phyloP scores from a whole-genome alignment of 495 filamentous ascomycete genomes.

The Xylaria castorea region DNA sequence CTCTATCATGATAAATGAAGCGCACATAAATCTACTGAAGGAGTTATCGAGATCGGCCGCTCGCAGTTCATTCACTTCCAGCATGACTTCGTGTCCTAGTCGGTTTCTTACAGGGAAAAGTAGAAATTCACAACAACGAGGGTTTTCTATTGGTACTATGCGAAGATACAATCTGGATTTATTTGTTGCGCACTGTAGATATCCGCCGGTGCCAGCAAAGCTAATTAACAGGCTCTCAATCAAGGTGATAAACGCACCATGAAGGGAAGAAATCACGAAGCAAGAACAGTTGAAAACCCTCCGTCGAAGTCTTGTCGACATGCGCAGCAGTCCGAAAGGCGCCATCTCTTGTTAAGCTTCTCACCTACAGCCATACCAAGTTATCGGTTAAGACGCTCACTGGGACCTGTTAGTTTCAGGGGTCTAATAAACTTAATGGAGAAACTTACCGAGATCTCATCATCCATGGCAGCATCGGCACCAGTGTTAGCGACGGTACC shows the following conservation, averaged over 20 bases:
- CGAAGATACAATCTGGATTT: conserved; percentile 21
- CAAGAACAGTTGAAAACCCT: conserved; percentile 2
- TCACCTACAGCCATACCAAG: neutral
- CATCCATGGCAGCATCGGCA: conserved; percentile 60
- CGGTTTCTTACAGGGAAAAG: neutral
- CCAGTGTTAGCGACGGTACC: conserved; percentile 47
- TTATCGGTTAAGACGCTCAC: neutral
- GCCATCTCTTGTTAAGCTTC: neutral
- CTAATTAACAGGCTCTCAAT: neutral
- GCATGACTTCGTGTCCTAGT: neutral
- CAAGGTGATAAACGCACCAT: neutral
- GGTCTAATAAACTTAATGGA: neutral
- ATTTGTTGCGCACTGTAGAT: neutral
- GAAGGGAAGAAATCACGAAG: neutral
- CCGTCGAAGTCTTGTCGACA: neutral
- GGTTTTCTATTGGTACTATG: neutral
- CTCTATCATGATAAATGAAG: neutral
- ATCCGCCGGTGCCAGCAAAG: conserved; percentile 9
- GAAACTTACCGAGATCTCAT: conserved; percentile 50
- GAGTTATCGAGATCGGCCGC: neutral
- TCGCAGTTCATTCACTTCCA: neutral
- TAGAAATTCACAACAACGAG: neutral
- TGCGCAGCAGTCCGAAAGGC: neutral
- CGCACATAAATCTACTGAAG: neutral
- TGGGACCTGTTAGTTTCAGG: neutral